A percentile compares a stretch with the other conserved stretches of the same genome.
These are phyloP conservation scores for Medicago truncatula DNA, from an alignment of 306 rosid species.

Conservation along the genomic window MtrunA17r5.0-ANR NC_053042.1:31155501-31156000, in stretches of 20 bases:
- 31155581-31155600: not conserved
- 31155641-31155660: slow-evolving; percentile 48
- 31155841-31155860: slow-evolving; percentile 52
- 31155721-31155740: slow-evolving; percentile 51
- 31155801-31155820: slow-evolving; percentile 42
- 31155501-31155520: not conserved
- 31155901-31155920: slow-evolving; percentile 58
- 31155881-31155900: slow-evolving; percentile 59
- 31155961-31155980: slow-evolving; percentile 58
- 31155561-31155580: not conserved
- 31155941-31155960: slow-evolving; percentile 65
- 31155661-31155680: slow-evolving; percentile 43
- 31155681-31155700: slow-evolving; percentile 49
- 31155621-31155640: slow-evolving; percentile 53
- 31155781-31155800: slow-evolving; percentile 48
- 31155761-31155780: slow-evolving; percentile 38
- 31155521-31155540: not conserved
- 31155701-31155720: slow-evolving; percentile 48
- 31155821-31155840: slow-evolving; percentile 40
- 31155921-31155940: slow-evolving; percentile 70
- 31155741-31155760: slow-evolving; percentile 43
- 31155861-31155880: slow-evolving; percentile 55
- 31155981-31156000: slow-evolving; percentile 64
- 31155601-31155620: slow-evolving; percentile 45
- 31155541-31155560: not conserved